Evolutionary conservation across 345 rosid genomes (phyloP).

Genomic region (Barbarea vulgaris): DNA sequence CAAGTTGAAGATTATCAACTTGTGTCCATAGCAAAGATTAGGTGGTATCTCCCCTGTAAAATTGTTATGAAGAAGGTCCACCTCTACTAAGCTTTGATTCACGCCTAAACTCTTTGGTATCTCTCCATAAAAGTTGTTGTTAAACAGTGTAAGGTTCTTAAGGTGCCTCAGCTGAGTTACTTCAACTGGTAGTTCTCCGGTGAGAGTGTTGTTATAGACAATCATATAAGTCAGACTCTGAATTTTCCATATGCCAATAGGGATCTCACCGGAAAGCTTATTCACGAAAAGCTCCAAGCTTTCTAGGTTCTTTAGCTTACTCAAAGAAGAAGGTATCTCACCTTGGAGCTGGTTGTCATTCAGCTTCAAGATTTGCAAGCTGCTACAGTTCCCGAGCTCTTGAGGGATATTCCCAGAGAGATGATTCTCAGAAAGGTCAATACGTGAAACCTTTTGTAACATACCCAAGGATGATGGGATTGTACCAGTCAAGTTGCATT

Average conservation of each 20-base stretch:
- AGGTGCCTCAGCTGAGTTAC: conserved; percentile 62
- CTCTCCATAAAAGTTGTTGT: conserved; percentile 59
- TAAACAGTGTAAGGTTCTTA: conserved; percentile 51
- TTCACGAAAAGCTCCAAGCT: conserved; percentile 64
- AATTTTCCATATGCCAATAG: conserved; percentile 67
- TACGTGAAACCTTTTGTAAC: conserved; percentile 37
- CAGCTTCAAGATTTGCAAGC: conserved; percentile 46
- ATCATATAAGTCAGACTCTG: conserved; percentile 51
- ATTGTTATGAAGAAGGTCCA: conserved; percentile 62
- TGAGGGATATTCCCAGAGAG: conserved; percentile 69
- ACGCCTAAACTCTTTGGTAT: conserved; percentile 68
- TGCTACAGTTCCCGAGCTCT: conserved; percentile 70
- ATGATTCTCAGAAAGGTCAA: conserved; percentile 62
- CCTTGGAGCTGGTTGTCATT: conserved; percentile 66
- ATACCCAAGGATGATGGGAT: conserved; percentile 72
- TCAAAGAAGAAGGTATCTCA: conserved; percentile 61
- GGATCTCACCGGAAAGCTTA: conserved; percentile 67
- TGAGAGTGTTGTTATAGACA: conserved; percentile 61
- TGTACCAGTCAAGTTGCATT: conserved; percentile 54
- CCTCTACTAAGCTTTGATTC: conserved; percentile 60
- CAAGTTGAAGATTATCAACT: conserved; percentile 48
- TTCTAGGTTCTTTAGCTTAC: conserved; percentile 47
- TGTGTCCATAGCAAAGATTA: conserved; percentile 64
- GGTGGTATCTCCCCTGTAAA: conserved; percentile 75
- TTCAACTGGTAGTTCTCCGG: conserved; percentile 66